Conservation (phyloP, 768 basidiomycete species). For the Pisolithus microcarpus region DNA sequence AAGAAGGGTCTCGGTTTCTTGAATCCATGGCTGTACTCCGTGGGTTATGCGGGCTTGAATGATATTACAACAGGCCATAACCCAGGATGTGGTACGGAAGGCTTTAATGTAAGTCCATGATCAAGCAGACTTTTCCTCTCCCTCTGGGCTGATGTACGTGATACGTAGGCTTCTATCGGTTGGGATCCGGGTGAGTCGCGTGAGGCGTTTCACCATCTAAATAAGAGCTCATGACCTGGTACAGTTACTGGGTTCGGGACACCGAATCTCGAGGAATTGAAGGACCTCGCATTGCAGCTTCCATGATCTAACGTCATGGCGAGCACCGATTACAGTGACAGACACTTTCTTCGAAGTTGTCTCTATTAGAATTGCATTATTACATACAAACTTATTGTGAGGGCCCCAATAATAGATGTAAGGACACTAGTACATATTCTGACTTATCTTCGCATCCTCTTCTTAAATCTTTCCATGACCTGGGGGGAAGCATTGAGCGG, state of each 20-base stretch:
- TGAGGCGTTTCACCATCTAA: conserved; percentile 1
- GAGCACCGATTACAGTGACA: too few relatives aligned
- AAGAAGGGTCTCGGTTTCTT: conserved; percentile 53
- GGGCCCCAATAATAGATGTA: neutral
- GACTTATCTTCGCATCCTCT: conserved; percentile 74
- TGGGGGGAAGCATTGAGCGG: conserved; percentile 21
- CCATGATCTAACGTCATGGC: neutral
- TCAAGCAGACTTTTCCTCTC: neutral
- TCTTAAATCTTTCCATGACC: conserved; percentile 98
- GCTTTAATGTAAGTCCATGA: conserved; percentile 49
- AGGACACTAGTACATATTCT: neutral
- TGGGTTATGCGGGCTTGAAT: conserved; percentile 33
- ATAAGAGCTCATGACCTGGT: conserved; percentile 3
- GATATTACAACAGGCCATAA: conserved; percentile 56
- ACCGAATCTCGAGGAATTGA: conserved; percentile 43
- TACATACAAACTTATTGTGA: too few relatives aligned
- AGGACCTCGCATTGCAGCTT: conserved; percentile 28
- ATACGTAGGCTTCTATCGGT: conserved; percentile 38
- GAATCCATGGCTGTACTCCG: conserved; percentile 52
- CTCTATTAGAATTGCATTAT: too few relatives aligned
- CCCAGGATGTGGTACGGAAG: conserved; percentile 53
- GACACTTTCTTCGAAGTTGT: too few relatives aligned
- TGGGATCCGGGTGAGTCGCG: conserved; percentile 51
- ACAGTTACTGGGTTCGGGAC: conserved; percentile 52
- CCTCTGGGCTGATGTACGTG: neutral